These are phyloP conservation scores for Hamamelis virginiana DNA, from an alignment of 164 flowering plant genomes.

Conservation along the genomic window DNA sequence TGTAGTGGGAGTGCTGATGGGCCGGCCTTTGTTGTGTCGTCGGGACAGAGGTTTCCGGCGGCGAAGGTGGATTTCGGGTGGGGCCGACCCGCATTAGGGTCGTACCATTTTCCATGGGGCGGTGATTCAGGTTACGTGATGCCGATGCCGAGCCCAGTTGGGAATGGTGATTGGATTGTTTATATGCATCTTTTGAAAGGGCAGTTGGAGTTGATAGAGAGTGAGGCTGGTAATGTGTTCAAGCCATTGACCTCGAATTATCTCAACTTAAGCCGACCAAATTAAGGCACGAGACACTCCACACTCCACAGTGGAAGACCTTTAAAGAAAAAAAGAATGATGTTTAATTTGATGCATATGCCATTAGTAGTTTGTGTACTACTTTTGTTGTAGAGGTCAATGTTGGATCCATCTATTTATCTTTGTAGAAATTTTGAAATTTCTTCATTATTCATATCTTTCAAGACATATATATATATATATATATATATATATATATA, in stretches of 20 bases:
- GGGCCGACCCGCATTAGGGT: conserved; percentile 51
- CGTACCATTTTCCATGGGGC: conserved; percentile 59
- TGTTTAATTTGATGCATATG: too few relatives aligned
- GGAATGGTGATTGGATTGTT: conserved; percentile 62
- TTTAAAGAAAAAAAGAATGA: too few relatives aligned
- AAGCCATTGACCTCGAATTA: conserved; percentile 32
- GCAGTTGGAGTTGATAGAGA: conserved; percentile 44
- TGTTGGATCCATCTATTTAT: too few relatives aligned
- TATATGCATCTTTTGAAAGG: conserved; percentile 40
- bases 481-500: too few relatives aligned
- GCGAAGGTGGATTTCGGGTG: conserved; percentile 56
- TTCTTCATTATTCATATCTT: too few relatives aligned
- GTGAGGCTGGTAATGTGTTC: conserved; percentile 30
- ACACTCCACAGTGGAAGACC: too few relatives aligned
- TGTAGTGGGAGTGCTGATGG: conserved; percentile 31
- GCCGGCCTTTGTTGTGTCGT: conserved; percentile 58
- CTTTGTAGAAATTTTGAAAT: too few relatives aligned
- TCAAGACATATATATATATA: too few relatives aligned
- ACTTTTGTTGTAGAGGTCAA: too few relatives aligned
- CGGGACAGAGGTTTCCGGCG: conserved; percentile 50
- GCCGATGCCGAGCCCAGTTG: conserved; percentile 53
- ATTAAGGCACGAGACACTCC: too few relatives aligned
- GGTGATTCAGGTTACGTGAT: conserved; percentile 54
- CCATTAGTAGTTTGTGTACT: too few relatives aligned
- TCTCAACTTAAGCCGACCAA: conserved; percentile 9